phyloP scores from a whole-genome alignment of 108 stramenopile genomes.

The Discostella stelligeroides region DNA sequence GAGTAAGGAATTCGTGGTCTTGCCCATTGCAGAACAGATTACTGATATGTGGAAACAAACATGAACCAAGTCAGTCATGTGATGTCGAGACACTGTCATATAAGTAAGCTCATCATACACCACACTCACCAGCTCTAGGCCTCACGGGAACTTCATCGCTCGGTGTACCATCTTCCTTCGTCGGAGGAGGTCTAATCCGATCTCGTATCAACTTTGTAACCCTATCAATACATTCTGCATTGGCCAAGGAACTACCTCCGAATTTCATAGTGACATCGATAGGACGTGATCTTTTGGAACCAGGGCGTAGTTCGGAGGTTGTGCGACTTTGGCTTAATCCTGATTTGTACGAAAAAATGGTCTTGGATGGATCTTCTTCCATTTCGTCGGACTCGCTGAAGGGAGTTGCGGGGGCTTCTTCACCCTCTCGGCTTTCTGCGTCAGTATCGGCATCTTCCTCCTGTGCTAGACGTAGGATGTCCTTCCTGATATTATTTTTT shows the following conservation, averaged over 20 bases:
- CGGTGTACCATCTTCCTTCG: slow-evolving; percentile 17
- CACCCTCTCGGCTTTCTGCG: too few relatives aligned
- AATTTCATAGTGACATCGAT: slow-evolving; percentile 91
- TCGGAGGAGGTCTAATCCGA: slow-evolving; percentile 58
- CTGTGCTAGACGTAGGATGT: neutral
- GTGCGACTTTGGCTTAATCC: slow-evolving; percentile 14
- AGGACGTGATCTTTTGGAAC: slow-evolving; percentile 6
- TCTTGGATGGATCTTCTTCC: too few relatives aligned
- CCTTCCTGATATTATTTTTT: too few relatives aligned
- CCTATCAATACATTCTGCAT: slow-evolving; percentile 86
- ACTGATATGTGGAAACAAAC: slow-evolving; percentile 65
- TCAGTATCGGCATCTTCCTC: too few relatives aligned
- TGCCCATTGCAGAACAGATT: slow-evolving; percentile 98
- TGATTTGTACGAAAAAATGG: slow-evolving; percentile 17
- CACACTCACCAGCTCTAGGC: slow-evolving; percentile 36
- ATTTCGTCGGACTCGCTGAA: too few relatives aligned
- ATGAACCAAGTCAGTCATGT: neutral
- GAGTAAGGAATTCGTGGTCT: slow-evolving; percentile 93
- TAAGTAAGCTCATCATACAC: slow-evolving; percentile 28
- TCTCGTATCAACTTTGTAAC: slow-evolving; percentile 89
- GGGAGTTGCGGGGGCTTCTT: too few relatives aligned
- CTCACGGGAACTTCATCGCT: slow-evolving; percentile 31
- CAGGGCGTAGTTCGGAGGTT: slow-evolving; percentile 11
- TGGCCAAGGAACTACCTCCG: slow-evolving; percentile 91
- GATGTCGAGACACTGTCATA: neutral